Evolutionary conservation across 441 rosid species (phyloP).

Genomic region (Melastoma candidum): DNA sequence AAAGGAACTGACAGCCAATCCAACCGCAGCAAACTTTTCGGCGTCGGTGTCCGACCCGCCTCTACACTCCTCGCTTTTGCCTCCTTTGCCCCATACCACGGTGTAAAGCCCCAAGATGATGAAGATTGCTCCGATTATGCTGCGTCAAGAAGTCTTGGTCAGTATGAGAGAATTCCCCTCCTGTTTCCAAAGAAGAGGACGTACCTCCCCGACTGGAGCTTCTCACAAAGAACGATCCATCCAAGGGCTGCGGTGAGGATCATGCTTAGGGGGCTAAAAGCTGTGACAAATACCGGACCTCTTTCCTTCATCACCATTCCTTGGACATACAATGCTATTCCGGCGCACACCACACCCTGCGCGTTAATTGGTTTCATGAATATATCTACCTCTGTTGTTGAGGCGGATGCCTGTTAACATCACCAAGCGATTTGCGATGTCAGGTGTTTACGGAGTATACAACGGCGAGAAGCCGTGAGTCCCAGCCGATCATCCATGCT

Average conservation of each 20-base stretch:
- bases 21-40: too few relatives aligned
- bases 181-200: too few relatives aligned
- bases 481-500: slow-evolving; percentile 72
- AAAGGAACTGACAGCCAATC: too few relatives aligned
- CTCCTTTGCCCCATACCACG: slow-evolving; percentile 79
- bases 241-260: slow-evolving; percentile 62
- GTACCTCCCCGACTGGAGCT: slow-evolving; percentile 75
- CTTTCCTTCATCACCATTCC: slow-evolving; percentile 50
- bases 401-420: too few relatives aligned
- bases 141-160: slow-evolving; percentile 17
- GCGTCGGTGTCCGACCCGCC: too few relatives aligned
- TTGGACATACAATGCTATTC: slow-evolving; percentile 77
- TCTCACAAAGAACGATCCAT: slow-evolving; percentile 49
- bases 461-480: slow-evolving; percentile 69
- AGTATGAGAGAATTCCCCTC: too few relatives aligned
- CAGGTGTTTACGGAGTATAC: slow-evolving; percentile 49
- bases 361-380: background rate
- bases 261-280: slow-evolving; percentile 77
- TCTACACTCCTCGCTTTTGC: too few relatives aligned
- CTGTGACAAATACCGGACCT: slow-evolving; percentile 78
- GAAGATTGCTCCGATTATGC: slow-evolving; percentile 60
- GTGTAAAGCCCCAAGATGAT: slow-evolving; percentile 69
- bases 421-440: too few relatives aligned
- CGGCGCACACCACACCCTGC: slow-evolving; percentile 87
- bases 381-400: too few relatives aligned